phyloP scores from a whole-genome alignment of 208 protist genomes.

The Wallacemonas sp. region DNA sequence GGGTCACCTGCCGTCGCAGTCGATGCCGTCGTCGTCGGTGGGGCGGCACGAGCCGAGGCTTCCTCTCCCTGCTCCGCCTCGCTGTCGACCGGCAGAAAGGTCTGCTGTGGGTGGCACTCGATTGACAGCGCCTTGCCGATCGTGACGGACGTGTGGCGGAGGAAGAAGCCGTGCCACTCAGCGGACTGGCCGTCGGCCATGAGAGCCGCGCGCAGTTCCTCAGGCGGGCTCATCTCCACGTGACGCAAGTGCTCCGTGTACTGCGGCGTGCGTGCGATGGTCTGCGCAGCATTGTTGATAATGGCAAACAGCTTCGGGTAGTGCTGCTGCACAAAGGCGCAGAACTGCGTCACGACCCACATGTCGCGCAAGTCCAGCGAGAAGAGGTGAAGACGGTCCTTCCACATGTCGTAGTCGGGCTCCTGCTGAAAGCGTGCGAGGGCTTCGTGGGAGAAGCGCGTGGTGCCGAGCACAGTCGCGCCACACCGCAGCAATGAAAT shows the following conservation, averaged over 20 bases:
- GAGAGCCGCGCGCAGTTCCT: constrained; percentile 48
- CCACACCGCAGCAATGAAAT: constrained; percentile 88
- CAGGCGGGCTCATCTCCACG: constrained; percentile 60
- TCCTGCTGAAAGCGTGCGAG: constrained; percentile 81
- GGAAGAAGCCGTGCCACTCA: constrained; percentile 87
- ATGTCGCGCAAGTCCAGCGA: constrained; percentile 95
- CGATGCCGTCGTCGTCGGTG: not conserved
- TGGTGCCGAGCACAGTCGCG: constrained; percentile 84
- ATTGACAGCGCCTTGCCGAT: constrained; percentile 70
- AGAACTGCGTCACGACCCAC: constrained; percentile 93
- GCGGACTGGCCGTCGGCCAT: constrained; percentile 31
- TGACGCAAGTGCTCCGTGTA: constrained; percentile 90
- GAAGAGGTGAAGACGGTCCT: constrained; percentile 93
- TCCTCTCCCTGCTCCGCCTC: not conserved
- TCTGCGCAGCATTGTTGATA: constrained; percentile 98
- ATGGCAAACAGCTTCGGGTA: constrained; percentile 90
- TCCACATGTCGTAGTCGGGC: constrained; percentile 89
- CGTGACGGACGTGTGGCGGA: constrained; percentile 71
- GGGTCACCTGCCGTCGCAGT: not conserved
- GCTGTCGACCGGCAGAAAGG: constrained; percentile 36
- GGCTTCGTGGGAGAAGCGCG: constrained; percentile 91
- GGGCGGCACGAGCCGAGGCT: not conserved
- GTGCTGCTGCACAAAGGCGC: constrained; percentile 65
- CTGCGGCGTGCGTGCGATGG: constrained; percentile 90
- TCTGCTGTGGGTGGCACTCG: constrained; percentile 53